phyloP scores from a whole-genome alignment of 768 basidiomycete genomes.

The Daedaleopsis nitida region DNA sequence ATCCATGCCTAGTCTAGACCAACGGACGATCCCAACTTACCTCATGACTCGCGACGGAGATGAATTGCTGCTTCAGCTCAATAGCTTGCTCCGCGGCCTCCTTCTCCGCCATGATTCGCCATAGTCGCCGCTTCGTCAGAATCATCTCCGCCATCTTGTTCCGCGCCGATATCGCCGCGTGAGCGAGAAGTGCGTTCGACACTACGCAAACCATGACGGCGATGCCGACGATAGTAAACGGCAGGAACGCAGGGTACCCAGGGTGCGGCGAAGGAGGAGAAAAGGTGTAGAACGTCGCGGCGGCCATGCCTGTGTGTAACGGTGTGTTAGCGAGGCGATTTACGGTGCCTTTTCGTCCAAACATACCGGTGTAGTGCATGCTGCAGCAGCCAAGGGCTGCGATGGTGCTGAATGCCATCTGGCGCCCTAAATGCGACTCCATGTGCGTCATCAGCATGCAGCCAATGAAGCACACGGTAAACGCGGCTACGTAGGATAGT shows the following conservation, averaged over 20 bases:
- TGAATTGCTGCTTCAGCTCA: slow-evolving; percentile 34
- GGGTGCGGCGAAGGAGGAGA: slow-evolving; percentile 22
- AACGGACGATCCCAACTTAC: too few relatives aligned
- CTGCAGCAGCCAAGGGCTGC: slow-evolving; percentile 27
- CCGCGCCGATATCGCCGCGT: slow-evolving; percentile 28
- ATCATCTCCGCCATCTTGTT: slow-evolving; percentile 34
- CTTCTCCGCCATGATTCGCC: slow-evolving; percentile 35
- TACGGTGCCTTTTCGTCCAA: not conserved
- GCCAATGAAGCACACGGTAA: slow-evolving; percentile 28
- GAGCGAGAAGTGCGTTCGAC: slow-evolving; percentile 30
- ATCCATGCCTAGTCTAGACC: too few relatives aligned
- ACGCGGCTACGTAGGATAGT: slow-evolving; percentile 30
- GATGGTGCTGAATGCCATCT: slow-evolving; percentile 31
- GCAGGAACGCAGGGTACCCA: slow-evolving; percentile 30
- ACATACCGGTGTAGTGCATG: slow-evolving; percentile 35
- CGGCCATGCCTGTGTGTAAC: slow-evolving; percentile 28
- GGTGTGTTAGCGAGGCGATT: not conserved
- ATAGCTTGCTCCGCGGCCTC: slow-evolving; percentile 34
- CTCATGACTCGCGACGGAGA: slow-evolving; percentile 33
- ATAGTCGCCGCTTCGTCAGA: slow-evolving; percentile 28
- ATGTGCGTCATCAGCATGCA: slow-evolving; percentile 31
- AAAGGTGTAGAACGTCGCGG: slow-evolving; percentile 31
- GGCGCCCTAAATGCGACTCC: slow-evolving; percentile 30
- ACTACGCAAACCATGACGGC: slow-evolving; percentile 29
- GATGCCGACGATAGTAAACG: slow-evolving; percentile 23